phyloP scores from a whole-genome alignment of 345 rosid genomes.

The Brassica nigra region DNA sequence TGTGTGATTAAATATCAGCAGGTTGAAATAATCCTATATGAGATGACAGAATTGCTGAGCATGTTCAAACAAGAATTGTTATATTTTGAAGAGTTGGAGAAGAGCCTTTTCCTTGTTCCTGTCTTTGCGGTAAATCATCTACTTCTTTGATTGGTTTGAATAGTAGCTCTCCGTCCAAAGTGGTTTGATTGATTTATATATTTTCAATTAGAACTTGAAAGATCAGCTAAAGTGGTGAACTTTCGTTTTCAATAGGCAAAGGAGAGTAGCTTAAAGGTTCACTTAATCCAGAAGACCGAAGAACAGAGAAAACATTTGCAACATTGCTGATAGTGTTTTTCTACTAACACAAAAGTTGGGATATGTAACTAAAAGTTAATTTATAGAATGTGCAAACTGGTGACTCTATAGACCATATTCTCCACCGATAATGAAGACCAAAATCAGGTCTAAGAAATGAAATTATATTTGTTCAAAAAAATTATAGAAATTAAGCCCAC shows the following conservation, averaged over 20 bases:
- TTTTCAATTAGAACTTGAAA: neutral
- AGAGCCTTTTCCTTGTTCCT: conserved; percentile 28
- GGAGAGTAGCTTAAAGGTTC: conserved; percentile 42
- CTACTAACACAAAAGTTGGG: neutral
- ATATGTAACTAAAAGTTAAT: conserved; percentile 6
- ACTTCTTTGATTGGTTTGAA: neutral
- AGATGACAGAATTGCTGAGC: conserved; percentile 53
- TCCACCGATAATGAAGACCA: neutral
- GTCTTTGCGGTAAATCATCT: conserved; percentile 39
- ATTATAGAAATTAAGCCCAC: neutral
- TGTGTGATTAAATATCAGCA: conserved; percentile 32
- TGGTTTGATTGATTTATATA: neutral
- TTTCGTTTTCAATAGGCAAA: conserved; percentile 38
- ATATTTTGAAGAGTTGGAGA: conserved; percentile 49
- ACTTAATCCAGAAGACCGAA: conserved; percentile 37
- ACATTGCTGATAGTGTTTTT: neutral
- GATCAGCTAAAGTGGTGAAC: neutral
- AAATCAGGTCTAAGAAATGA: neutral
- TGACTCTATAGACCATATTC: neutral
- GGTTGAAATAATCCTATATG: conserved; percentile 57
- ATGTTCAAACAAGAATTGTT: conserved; percentile 49
- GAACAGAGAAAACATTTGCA: conserved; percentile 4
- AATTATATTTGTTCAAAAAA: no score
- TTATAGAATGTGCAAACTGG: neutral
- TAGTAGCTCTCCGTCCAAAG: neutral